phyloP scores from a whole-genome alignment of 2,329 filamentous ascomycete species.

The Huntiella abstrusa region DNA sequence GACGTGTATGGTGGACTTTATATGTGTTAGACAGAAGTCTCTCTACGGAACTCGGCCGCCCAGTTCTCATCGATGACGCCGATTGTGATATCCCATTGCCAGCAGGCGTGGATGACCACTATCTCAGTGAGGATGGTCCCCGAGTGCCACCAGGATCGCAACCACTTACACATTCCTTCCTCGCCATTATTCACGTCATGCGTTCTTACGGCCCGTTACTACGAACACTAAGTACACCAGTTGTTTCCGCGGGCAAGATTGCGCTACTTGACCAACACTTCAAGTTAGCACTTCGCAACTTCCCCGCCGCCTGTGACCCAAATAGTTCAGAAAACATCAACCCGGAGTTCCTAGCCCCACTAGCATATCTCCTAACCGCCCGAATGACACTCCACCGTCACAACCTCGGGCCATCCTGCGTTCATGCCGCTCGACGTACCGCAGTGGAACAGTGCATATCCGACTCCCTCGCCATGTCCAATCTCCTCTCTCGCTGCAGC shows the following conservation, averaged over 20 bases:
- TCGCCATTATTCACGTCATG: slow-evolving; percentile 66
- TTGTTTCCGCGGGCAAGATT: slow-evolving; percentile 47
- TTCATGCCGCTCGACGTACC: slow-evolving; percentile 42
- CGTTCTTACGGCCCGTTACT: slow-evolving; percentile 58
- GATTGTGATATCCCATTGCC: slow-evolving; percentile 78
- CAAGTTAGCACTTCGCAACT: slow-evolving; percentile 50
- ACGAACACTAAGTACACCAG: slow-evolving; percentile 47
- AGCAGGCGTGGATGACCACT: slow-evolving; percentile 62
- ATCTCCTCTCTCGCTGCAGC: slow-evolving; percentile 49
- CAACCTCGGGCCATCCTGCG: slow-evolving; percentile 59
- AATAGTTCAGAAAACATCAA: slow-evolving; percentile 49
- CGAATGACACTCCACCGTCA: slow-evolving; percentile 77
- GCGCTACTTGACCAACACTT: slow-evolving; percentile 72
- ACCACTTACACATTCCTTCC: slow-evolving; percentile 48
- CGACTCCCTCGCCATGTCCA: slow-evolving; percentile 60
- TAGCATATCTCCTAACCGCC: slow-evolving; percentile 63
- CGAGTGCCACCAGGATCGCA: slow-evolving; percentile 30
- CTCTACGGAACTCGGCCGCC: slow-evolving; percentile 62
- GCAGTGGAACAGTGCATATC: slow-evolving; percentile 62
- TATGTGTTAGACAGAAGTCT: slow-evolving; percentile 75
- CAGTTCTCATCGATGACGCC: slow-evolving; percentile 65
- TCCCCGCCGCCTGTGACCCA: slow-evolving; percentile 56
- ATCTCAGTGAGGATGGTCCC: slow-evolving; percentile 41
- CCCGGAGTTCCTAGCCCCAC: slow-evolving; percentile 52
- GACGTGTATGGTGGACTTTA: slow-evolving; percentile 82